Conservation (phyloP, 1,139 yeast genomes). For the Nadsonia starkeyi-henricii region DNA sequence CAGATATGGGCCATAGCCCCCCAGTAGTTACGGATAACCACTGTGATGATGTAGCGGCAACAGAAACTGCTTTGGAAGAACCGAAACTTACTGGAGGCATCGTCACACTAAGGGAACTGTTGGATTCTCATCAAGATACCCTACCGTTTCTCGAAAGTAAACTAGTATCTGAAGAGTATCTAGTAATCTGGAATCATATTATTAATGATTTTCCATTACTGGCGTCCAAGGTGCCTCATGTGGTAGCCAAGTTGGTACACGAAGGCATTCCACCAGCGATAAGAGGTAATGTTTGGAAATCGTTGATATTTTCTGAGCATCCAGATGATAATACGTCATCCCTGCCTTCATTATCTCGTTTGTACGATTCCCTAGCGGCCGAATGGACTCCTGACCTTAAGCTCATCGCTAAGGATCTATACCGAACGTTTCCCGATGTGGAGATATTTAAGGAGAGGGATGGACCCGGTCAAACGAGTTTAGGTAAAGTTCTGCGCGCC, state of each 20-base stretch:
- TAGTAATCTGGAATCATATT: neutral
- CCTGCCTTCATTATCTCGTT: slow-evolving; percentile 17
- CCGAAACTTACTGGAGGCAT: neutral
- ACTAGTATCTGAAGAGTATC: neutral
- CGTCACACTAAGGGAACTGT: too few species aligned
- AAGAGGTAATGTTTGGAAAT: slow-evolving; percentile 26
- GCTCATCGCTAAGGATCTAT: slow-evolving; percentile 49
- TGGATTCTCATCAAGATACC: too few species aligned
- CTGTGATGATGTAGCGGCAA: too few species aligned
- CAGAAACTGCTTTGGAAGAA: neutral
- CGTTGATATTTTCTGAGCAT: slow-evolving; percentile 24
- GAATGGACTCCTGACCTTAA: slow-evolving; percentile 35
- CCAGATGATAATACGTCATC: slow-evolving; percentile 17
- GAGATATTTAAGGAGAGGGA: slow-evolving; percentile 34
- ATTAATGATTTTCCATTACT: neutral
- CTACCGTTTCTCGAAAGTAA: neutral
- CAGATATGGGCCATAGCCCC: neutral
- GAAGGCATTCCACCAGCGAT: slow-evolving; percentile 27
- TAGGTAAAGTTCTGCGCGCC: slow-evolving; percentile 49
- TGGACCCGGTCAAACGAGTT: slow-evolving; percentile 32
- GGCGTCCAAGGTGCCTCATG: neutral
- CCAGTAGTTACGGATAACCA: too few species aligned
- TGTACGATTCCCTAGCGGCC: slow-evolving; percentile 27
- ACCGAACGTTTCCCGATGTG: slow-evolving; percentile 48
- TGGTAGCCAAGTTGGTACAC: slow-evolving; percentile 16